These are phyloP conservation scores for Penicillium manginii DNA, from an alignment of 495 filamentous ascomycete genomes.

Conservation along the genomic window DNA sequence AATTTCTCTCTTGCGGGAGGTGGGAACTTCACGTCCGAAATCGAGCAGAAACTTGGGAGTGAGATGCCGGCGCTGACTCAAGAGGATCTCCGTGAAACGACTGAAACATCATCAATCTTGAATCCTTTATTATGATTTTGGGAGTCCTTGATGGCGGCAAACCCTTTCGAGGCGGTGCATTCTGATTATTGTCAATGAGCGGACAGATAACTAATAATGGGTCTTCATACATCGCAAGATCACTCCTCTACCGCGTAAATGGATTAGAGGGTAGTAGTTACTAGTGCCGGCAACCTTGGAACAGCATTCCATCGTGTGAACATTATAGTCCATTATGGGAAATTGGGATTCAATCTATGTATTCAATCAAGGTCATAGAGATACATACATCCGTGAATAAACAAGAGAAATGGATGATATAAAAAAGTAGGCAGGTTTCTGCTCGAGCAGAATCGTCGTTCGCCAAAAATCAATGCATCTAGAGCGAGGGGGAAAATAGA, in stretches of 20 bases:
- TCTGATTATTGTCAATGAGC: neutral
- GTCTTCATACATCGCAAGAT: too few species aligned
- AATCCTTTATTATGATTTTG: neutral
- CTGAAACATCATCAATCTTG: neutral
- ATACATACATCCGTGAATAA: conserved; percentile 6
- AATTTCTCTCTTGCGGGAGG: neutral
- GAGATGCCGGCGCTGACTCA: neutral
- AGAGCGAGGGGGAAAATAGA: conserved; percentile 15
- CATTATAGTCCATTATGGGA: neutral
- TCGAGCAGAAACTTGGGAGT: neutral
- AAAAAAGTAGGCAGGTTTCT: conserved; percentile 19
- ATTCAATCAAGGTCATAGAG: conserved; percentile 7
- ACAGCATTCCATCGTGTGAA: too few species aligned
- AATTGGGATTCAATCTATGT: conserved; percentile 8
- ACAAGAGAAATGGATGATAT: conserved; percentile 5
- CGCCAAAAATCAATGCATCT: conserved; percentile 29
- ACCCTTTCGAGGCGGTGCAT: neutral
- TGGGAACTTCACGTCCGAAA: neutral
- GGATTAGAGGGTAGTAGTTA: too few species aligned
- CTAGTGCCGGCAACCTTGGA: too few species aligned
- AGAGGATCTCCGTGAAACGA: neutral
- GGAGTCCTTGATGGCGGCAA: neutral
- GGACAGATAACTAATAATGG: neutral
- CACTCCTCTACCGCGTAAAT: too few species aligned
- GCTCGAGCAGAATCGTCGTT: conserved; percentile 22